Conservation (phyloP, 331 rosid species). For the Dryas integrifolia region DNA sequence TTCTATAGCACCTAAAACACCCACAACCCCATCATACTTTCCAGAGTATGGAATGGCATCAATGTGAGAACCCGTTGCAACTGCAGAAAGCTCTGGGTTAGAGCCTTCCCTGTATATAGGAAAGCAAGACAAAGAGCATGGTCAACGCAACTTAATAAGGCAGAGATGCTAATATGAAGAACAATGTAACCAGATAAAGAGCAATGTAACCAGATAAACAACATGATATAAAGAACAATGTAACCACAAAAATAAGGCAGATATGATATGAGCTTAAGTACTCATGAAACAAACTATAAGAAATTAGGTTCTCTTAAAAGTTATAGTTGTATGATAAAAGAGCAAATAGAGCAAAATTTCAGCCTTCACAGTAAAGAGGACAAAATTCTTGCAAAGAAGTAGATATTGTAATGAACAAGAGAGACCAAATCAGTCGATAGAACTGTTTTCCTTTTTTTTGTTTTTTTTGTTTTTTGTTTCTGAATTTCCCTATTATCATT, state of each 20-base stretch:
- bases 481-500: not conserved
- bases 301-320: not conserved
- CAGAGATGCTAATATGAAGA: not conserved
- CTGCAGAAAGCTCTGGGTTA: conserved; percentile 75
- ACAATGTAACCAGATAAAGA: not conserved
- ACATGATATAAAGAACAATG: no score
- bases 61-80: conserved; percentile 89
- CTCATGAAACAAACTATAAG: not conserved
- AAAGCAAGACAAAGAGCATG: conserved; percentile 15
- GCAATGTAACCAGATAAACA: not conserved
- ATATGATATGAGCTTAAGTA: conserved; percentile 16
- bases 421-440: not conserved
- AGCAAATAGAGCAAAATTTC: not conserved
- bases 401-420: not conserved
- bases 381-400: not conserved
- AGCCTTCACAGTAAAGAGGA: not conserved
- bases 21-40: conserved; percentile 94
- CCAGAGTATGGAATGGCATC: conserved; percentile 98
- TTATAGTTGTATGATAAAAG: not conserved
- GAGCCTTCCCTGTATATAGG: conserved; percentile 62
- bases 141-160: conserved; percentile 10
- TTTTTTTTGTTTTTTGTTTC: no score
- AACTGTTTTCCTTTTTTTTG: no score
- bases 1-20: conserved; percentile 96
- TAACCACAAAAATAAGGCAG: not conserved